phyloP scores from a whole-genome alignment of 768 basidiomycete genomes.

The Termitomyces eurrhizus region DNA sequence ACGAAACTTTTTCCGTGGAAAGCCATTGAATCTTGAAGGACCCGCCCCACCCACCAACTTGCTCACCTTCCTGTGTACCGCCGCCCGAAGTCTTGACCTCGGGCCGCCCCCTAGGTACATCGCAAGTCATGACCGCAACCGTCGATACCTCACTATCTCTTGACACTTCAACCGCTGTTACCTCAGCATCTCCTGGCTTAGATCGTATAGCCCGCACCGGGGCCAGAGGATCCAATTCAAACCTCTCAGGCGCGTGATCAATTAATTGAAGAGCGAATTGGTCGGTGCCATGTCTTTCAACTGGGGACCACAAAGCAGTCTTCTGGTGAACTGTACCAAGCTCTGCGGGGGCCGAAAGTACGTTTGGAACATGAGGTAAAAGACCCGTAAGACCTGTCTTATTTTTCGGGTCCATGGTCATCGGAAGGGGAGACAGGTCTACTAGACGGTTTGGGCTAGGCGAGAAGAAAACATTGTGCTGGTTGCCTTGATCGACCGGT shows the following conservation, averaged over 20 bases:
- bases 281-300: slow-evolving; percentile 30
- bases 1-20: slow-evolving; percentile 65
- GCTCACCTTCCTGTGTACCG: neutral
- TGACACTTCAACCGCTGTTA: slow-evolving; percentile 11
- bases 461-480: slow-evolving; percentile 24
- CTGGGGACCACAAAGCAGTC: slow-evolving; percentile 20
- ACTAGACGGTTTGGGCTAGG: slow-evolving; percentile 34
- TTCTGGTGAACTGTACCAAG: slow-evolving; percentile 33
- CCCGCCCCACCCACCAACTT: slow-evolving; percentile 80
- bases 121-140: slow-evolving; percentile 9
- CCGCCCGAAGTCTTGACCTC: slow-evolving; percentile 11
- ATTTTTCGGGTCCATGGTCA: neutral
- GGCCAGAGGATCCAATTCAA: slow-evolving; percentile 37
- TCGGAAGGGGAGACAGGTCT: slow-evolving; percentile 40
- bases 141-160: neutral
- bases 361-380: slow-evolving; percentile 3
- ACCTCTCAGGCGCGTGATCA: slow-evolving; percentile 10
- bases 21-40: slow-evolving; percentile 86
- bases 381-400: neutral
- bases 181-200: slow-evolving; percentile 4
- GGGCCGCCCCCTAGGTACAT: slow-evolving; percentile 7
- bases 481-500: neutral
- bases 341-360: slow-evolving; percentile 52
- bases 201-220: slow-evolving; percentile 33
- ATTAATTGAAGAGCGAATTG: neutral